Base-by-base conservation (phyloP, 1,284 basidiomycete species). In the Ceratobasidium sp. region DNA sequence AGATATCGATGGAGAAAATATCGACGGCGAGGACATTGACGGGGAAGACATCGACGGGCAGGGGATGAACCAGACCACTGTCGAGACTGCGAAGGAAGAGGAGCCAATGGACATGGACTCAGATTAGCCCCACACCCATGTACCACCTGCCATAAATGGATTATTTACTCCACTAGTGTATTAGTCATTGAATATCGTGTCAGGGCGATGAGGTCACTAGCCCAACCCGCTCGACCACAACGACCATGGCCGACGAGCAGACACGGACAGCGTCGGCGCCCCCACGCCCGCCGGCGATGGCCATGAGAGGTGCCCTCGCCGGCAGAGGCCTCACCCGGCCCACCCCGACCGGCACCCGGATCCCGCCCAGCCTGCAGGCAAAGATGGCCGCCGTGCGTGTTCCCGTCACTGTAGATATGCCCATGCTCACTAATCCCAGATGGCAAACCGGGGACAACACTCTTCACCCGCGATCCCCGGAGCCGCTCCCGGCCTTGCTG, bases 321-420 rank as follows among this genome's bases (percentile, higher is more conserved):
- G 64, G 64, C 18, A 39, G 64, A 46, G 64, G 64, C 44, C 40
- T 51, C 13, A 28, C 68, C 9, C 68, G 68, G 9, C 66, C 66
- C 1, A 28, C 28, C 39, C 40, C 64, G 13, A 69, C 64, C 3
- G 85, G 90, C 23, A 91, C 92, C 0, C 91, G 93, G 69, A 94
- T 97, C 80, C 97, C 97, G 0, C 95, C 97, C 0, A 91, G 92
- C 72, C 89, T 99, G 75, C 96, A 97, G 84, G 95, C 95, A 79
- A 98, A 97, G 88, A 94, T 98, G 91, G 94, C 94, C 73, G 95
- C 93, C 26, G 93, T 94, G 81, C 83, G 91, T 88, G 46, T 20
- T 33, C 33, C 26, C 42, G 44, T 10, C 64, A 39, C 75, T 69
- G 80, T 23, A 67, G 55, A 72, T 67, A 56, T 39, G 3, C 49